Percentiles rank a stretch among this genome's conserved stretches.
phyloP scores from a whole-genome alignment of 257 asterid species.

The Solanum boliviense region DNA sequence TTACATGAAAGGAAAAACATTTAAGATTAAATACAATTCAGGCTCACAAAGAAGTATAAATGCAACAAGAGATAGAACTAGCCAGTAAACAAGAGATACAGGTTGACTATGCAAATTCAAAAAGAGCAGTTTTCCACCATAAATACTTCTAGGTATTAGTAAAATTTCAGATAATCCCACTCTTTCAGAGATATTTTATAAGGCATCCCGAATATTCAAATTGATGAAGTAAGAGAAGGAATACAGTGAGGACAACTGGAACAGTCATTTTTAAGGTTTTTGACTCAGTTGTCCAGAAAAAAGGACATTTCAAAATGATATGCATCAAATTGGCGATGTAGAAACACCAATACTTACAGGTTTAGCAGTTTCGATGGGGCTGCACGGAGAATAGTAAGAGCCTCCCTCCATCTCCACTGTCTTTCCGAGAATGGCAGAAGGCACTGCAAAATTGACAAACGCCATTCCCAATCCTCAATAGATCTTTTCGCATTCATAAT shows the following conservation, averaged over 20 bases:
- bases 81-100: background rate
- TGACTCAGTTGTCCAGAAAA: background rate
- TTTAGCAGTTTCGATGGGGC: conserved; percentile 95
- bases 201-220: background rate
- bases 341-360: conserved; percentile 50
- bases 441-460: conserved; percentile 82
- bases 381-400: conserved; percentile 79
- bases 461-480: conserved; percentile 98
- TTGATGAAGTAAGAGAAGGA: background rate
- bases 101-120: background rate
- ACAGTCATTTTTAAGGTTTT: background rate
- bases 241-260: background rate
- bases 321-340: background rate
- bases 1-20: background rate
- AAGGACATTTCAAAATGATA: background rate
- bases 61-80: background rate
- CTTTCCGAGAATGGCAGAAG: conserved; percentile 88
- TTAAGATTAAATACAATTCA: background rate
- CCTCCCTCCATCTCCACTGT: conserved; percentile 98
- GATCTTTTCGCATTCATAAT: conserved; percentile 59
- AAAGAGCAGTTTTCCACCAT: background rate
- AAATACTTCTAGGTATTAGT: background rate
- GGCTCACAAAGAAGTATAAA: background rate
- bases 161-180: background rate
- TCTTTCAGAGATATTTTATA: background rate